Conservation (phyloP, 73 alveolate species). For the Symbiodinium pilosum region DNA sequence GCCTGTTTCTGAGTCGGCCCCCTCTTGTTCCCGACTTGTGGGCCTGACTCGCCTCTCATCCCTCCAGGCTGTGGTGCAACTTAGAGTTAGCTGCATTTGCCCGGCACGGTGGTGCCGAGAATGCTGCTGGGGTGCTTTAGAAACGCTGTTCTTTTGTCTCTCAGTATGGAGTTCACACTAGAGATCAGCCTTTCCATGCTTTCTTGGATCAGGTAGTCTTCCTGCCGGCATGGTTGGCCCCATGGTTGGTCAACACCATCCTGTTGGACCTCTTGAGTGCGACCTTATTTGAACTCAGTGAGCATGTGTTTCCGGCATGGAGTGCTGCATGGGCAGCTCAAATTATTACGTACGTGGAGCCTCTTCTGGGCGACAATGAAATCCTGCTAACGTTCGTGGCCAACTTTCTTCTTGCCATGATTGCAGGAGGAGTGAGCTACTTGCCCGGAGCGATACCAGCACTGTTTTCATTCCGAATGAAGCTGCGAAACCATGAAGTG, state of each 20-base stretch:
- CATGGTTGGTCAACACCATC: constrained; percentile 38
- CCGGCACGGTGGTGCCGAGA: background rate
- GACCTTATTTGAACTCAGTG: background rate
- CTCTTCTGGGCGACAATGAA: background rate
- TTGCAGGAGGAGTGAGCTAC: background rate
- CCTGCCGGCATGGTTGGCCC: constrained; percentile 69
- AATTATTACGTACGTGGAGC: background rate
- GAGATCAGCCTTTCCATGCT: too few species aligned
- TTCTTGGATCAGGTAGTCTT: too few species aligned
- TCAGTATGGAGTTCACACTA: too few species aligned
- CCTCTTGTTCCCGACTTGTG: too few species aligned
- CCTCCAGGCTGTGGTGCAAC: too few species aligned
- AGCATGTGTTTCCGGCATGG: constrained; percentile 10
- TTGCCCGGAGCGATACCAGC: background rate
- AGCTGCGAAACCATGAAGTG: constrained; percentile 38
- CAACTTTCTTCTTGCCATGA: background rate
- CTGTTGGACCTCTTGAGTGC: constrained; percentile 9
- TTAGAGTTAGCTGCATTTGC: constrained; percentile 17
- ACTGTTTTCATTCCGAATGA: constrained; percentile 18
- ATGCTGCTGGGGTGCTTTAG: too few species aligned
- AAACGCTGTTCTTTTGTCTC: too few species aligned
- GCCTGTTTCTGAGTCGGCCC: too few species aligned
- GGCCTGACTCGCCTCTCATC: too few species aligned
- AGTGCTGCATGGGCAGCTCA: background rate
- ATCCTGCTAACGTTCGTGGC: background rate